A percentile compares a stretch with the other conserved stretches of the same genome.
These are phyloP conservation scores for Oemleria cerasiformis DNA, from an alignment of 306 rosid species.

Conservation along the genomic window DNA sequence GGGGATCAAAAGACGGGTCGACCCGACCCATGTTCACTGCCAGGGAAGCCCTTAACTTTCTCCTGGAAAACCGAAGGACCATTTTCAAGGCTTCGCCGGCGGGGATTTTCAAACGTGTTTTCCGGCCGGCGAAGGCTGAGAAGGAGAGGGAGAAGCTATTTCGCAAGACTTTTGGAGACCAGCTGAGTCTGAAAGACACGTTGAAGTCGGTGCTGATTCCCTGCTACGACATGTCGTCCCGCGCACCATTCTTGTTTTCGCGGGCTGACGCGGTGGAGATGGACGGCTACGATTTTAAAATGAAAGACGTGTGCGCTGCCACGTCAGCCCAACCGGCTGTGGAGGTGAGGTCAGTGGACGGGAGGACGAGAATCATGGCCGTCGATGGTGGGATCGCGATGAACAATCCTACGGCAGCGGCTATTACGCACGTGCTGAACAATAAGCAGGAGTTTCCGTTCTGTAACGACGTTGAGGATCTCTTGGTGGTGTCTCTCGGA, in stretches of 20 bases:
- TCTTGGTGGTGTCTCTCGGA: conserved; percentile 77
- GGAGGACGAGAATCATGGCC: conserved; percentile 66
- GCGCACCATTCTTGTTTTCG: conserved; percentile 88
- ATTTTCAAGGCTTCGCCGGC: conserved; percentile 34
- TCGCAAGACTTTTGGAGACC: conserved; percentile 60
- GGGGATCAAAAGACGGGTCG: conserved; percentile 43
- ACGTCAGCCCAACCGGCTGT: conserved; percentile 49
- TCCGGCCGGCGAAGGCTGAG: conserved; percentile 35
- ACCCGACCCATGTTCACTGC: conserved; percentile 61
- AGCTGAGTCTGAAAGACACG: conserved; percentile 65
- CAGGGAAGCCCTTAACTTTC: conserved; percentile 56
- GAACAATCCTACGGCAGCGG: conserved; percentile 90
- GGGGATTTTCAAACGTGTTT: conserved; percentile 48
- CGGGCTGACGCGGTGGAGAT: conserved; percentile 92
- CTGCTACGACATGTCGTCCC: conserved; percentile 84
- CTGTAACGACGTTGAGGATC: conserved; percentile 69
- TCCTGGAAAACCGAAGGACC: conserved; percentile 50
- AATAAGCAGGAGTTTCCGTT: conserved; percentile 91
- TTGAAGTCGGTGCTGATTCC: conserved; percentile 80
- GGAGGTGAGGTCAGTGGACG: conserved; percentile 58
- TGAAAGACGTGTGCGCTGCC: conserved; percentile 76
- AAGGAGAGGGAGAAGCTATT: conserved; percentile 51
- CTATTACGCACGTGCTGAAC: conserved; percentile 86
- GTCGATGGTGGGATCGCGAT: conserved; percentile 77
- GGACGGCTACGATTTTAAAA: conserved; percentile 91